These are phyloP conservation scores for Fusarium pilosicola DNA, from an alignment of 2,329 filamentous ascomycete genomes.

Conservation along the genomic window DNA sequence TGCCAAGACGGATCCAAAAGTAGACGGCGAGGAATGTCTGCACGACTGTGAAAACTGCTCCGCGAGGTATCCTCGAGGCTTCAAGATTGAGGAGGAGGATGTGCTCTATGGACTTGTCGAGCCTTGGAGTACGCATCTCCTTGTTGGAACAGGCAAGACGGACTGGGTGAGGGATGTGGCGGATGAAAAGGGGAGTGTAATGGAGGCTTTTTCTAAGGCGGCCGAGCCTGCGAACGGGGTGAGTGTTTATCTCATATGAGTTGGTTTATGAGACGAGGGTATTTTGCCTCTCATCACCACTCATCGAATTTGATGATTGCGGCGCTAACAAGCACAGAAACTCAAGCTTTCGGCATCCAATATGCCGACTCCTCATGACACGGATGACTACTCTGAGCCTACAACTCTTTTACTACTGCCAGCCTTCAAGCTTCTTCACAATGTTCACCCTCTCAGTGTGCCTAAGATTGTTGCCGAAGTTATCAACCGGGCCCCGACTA, in stretches of 20 bases:
- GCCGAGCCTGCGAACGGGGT: conserved; percentile 75
- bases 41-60: conserved; percentile 87
- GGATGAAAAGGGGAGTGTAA: conserved; percentile 87
- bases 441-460: conserved; percentile 80
- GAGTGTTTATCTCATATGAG: conserved; percentile 47
- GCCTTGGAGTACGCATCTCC: conserved; percentile 86
- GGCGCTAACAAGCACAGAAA: conserved; percentile 60
- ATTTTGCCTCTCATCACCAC: not conserved
- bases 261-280: not conserved
- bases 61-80: conserved; percentile 76
- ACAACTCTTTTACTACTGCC: conserved; percentile 87
- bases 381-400: conserved; percentile 70
- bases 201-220: conserved; percentile 75
- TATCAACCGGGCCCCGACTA: conserved; percentile 79
- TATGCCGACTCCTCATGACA: conserved; percentile 80
- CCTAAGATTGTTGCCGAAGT: conserved; percentile 76
- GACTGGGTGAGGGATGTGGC: conserved; percentile 93
- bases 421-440: conserved; percentile 82
- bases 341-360: conserved; percentile 94
- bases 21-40: conserved; percentile 89
- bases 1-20: conserved; percentile 74
- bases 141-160: conserved; percentile 94
- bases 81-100: conserved; percentile 81
- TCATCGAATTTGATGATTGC: not conserved
- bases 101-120: conserved; percentile 86